Conservation (phyloP, 2,329 filamentous ascomycete species). For the Botrytis porri region DNA sequence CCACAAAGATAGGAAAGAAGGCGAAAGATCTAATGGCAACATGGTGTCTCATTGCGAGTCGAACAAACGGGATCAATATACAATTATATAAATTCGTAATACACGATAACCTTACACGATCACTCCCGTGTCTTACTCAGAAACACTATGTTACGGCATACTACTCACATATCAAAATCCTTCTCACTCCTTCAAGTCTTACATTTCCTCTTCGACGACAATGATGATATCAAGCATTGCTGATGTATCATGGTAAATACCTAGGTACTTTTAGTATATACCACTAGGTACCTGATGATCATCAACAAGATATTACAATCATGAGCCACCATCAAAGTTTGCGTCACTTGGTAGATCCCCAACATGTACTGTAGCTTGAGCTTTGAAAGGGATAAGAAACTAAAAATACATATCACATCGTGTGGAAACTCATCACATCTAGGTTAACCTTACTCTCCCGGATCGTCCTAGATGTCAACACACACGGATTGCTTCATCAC, state of each 20-base stretch:
- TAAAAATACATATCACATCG: background rate
- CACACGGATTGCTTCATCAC: constrained; percentile 11
- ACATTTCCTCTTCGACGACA: background rate
- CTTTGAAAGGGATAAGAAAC: background rate
- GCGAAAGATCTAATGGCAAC: background rate
- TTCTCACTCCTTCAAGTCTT: constrained; percentile 14
- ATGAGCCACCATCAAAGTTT: background rate
- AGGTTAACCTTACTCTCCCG: background rate
- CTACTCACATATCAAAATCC: background rate
- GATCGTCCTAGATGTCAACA: background rate
- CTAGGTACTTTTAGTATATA: background rate
- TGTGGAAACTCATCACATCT: constrained; percentile 13
- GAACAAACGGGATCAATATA: constrained; percentile 8
- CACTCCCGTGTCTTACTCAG: constrained; percentile 5
- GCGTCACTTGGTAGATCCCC: background rate
- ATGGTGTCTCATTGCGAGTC: background rate
- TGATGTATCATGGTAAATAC: background rate
- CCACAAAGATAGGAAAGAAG: background rate
- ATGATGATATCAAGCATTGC: background rate
- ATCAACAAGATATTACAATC: background rate
- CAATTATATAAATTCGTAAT: background rate
- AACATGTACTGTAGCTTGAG: background rate
- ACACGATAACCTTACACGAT: constrained; percentile 1
- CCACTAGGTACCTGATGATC: background rate
- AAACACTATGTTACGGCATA: background rate